Conservation (phyloP, 2,329 filamentous ascomycete genomes). For the Endoconidiophora polonica region DNA sequence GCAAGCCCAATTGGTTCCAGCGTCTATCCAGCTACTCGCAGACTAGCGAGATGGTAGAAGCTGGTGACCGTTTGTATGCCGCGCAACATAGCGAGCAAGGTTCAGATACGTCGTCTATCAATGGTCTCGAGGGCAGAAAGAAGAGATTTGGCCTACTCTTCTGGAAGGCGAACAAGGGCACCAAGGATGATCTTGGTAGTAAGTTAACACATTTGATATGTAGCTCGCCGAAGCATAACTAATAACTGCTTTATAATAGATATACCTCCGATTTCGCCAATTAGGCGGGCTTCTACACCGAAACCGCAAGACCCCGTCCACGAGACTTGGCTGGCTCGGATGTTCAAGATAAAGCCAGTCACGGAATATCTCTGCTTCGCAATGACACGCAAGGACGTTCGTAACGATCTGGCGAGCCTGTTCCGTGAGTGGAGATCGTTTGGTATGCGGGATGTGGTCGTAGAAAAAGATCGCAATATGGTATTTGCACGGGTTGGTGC, state of each 20-base stretch:
- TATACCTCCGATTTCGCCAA: not conserved
- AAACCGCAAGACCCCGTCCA: constrained; percentile 43
- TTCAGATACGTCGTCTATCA: constrained; percentile 8
- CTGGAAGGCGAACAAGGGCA: constrained; percentile 32
- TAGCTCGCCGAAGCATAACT: not conserved
- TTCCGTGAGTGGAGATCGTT: constrained; percentile 67
- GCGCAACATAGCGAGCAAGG: not conserved
- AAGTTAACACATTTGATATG: not conserved
- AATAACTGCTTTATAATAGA: not conserved
- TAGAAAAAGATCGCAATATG: constrained; percentile 63
- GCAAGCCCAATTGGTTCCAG: constrained; percentile 35
- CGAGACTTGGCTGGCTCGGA: constrained; percentile 75
- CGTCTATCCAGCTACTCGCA: constrained; percentile 17
- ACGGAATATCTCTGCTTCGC: constrained; percentile 59
- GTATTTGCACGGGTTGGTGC: constrained; percentile 63
- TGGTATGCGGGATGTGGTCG: constrained; percentile 63
- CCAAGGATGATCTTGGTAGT: not conserved
- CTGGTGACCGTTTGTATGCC: constrained; percentile 4
- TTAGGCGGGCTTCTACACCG: not conserved
- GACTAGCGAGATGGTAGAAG: constrained; percentile 5
- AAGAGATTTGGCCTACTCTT: constrained; percentile 37
- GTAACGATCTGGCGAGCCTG: constrained; percentile 59
- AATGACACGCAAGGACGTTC: constrained; percentile 48
- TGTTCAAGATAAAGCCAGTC: constrained; percentile 80
- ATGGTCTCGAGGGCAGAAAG: constrained; percentile 24